These are phyloP conservation scores for Stachybotrys echinatus DNA, from an alignment of 2,329 filamentous ascomycete species.

Conservation along the genomic window DNA sequence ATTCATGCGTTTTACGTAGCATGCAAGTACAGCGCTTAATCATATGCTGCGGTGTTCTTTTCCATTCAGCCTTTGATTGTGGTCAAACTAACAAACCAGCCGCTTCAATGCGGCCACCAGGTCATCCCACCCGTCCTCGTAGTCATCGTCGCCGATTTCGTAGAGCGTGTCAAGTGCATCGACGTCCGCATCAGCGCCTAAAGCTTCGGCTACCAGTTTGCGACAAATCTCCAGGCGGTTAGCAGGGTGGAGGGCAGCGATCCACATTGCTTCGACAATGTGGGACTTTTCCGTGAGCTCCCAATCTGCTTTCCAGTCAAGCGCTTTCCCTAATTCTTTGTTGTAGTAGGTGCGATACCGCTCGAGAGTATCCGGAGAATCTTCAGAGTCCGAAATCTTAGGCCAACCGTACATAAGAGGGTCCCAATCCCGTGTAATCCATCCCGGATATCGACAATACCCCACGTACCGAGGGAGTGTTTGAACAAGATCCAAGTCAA, in stretches of 20 bases:
- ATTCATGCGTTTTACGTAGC: too few relatives aligned
- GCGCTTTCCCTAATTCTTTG: conserved; percentile 4
- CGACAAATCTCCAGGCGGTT: conserved; percentile 6
- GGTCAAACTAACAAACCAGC: not conserved
- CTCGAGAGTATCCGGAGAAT: conserved; percentile 7
- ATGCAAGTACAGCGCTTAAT: too few relatives aligned
- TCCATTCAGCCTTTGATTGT: too few relatives aligned
- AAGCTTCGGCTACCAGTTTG: conserved; percentile 5
- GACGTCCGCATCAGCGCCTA: not conserved
- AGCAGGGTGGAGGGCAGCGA: conserved; percentile 1
- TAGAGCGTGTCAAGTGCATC: conserved; percentile 4
- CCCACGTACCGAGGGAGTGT: conserved; percentile 6
- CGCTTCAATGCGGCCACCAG: conserved; percentile 3
- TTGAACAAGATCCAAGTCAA: conserved; percentile 9
- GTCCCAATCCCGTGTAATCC: conserved; percentile 13
- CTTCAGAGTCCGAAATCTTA: conserved; percentile 5
- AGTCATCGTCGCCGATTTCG: conserved; percentile 3
- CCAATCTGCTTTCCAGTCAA: conserved; percentile 4
- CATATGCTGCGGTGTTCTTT: too few relatives aligned
- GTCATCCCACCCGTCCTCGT: conserved; percentile 1
- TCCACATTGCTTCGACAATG: conserved; percentile 6
- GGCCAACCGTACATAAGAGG: conserved; percentile 10
- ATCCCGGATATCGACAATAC: conserved; percentile 7
- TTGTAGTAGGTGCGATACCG: conserved; percentile 4
- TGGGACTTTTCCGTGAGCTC: conserved; percentile 5